Evolutionary conservation across 108 stramenopile species (phyloP).

Genomic region (Parmales sp.): DNA sequence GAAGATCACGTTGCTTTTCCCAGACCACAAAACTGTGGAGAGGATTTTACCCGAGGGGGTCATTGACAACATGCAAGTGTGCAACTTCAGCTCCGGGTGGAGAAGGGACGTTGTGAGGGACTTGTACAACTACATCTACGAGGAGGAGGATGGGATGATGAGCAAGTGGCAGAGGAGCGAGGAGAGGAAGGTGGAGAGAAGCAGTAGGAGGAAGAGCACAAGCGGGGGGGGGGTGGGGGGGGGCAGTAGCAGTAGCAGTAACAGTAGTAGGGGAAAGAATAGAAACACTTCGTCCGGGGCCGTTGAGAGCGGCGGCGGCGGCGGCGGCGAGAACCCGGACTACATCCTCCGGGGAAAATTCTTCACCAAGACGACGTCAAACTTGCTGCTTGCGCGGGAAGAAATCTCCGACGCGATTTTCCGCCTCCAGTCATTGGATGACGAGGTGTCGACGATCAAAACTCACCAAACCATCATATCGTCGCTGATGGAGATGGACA

Average conservation of each 20-base stretch:
- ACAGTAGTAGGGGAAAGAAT: not conserved
- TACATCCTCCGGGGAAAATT: too few species aligned
- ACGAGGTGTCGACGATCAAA: too few species aligned
- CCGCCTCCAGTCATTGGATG: too few species aligned
- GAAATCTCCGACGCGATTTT: too few species aligned
- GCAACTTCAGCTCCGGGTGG: conserved; percentile 5
- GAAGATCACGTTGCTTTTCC: not conserved
- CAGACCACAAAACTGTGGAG: not conserved
- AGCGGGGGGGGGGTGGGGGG: not conserved
- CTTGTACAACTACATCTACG: not conserved
- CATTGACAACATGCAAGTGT: not conserved
- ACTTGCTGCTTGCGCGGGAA: too few species aligned
- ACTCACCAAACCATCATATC: not conserved
- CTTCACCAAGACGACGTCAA: too few species aligned
- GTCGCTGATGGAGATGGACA: not conserved
- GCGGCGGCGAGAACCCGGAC: not conserved
- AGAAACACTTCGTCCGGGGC: not conserved
- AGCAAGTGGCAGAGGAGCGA: not conserved
- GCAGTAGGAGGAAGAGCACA: not conserved
- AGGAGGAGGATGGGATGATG: not conserved
- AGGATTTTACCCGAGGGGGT: not conserved
- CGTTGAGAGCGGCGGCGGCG: not conserved
- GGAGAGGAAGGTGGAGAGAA: not conserved
- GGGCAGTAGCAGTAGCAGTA: not conserved
- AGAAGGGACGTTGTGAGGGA: not conserved